Evolutionary conservation across 495 filamentous ascomycete species (phyloP).

Genomic region (Emericellopsis terricola): DNA sequence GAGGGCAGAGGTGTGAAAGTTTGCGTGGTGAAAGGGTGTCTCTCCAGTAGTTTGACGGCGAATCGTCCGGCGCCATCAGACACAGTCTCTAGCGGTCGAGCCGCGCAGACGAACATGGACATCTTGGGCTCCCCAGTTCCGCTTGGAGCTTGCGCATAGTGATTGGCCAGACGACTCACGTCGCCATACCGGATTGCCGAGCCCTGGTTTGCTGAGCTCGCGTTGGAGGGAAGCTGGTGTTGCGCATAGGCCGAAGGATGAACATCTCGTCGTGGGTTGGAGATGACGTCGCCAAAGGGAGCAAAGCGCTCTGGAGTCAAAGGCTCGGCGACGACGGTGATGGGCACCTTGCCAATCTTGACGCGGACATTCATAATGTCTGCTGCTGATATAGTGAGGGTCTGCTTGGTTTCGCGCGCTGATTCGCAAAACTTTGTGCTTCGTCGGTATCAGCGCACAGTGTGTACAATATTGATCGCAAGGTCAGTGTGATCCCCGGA

Average conservation of each 20-base stretch:
- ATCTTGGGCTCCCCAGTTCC: conserved; percentile 39
- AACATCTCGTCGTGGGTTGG: conserved; percentile 42
- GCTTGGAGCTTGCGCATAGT: conserved; percentile 50
- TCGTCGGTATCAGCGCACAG: no score
- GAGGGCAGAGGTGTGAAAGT: conserved; percentile 72
- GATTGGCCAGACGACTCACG: conserved; percentile 50
- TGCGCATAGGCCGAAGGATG: conserved; percentile 15
- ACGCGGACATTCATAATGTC: conserved; percentile 15
- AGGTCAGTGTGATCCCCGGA: no score
- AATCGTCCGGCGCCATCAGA: conserved; percentile 24
- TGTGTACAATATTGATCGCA: no score
- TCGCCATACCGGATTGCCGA: conserved; percentile 72
- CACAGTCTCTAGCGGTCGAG: conserved; percentile 24
- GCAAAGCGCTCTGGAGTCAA: conserved; percentile 51
- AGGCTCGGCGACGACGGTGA: conserved; percentile 30
- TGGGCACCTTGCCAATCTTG: conserved; percentile 5
- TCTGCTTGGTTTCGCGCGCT: no score
- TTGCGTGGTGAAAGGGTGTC: conserved; percentile 87
- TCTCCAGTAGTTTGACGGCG: conserved; percentile 61
- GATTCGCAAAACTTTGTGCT: no score
- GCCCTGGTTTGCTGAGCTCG: conserved; percentile 57
- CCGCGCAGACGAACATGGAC: conserved; percentile 82
- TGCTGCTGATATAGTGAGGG: no score
- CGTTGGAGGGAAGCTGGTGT: conserved; percentile 19
- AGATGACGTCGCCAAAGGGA: conserved; percentile 68